Evolutionary conservation across 2,329 filamentous ascomycete species (phyloP).

Genomic region (Graphiopsis chlorocephala): DNA sequence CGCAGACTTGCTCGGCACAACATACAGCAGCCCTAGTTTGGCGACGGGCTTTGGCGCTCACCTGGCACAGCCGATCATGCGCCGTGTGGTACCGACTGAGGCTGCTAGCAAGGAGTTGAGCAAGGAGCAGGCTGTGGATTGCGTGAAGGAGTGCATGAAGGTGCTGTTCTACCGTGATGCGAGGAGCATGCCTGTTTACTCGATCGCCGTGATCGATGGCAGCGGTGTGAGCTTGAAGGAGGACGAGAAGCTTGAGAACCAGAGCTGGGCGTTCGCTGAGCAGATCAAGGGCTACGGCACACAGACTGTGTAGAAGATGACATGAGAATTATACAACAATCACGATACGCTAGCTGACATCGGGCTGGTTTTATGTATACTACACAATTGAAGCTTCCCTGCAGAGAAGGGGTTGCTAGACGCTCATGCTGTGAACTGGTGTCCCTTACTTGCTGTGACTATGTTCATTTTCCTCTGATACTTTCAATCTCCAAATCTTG

Average conservation of each 20-base stretch:
- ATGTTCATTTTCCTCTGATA: background rate
- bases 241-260: constrained; percentile 82
- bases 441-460: background rate
- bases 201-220: constrained; percentile 83
- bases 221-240: constrained; percentile 80
- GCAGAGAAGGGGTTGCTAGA: background rate
- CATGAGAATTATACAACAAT: background rate
- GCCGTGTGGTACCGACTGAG: constrained; percentile 80
- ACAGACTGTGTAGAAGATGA: constrained; percentile 50
- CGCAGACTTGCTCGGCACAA: constrained; percentile 89
- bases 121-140: constrained; percentile 73
- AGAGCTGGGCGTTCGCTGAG: constrained; percentile 98
- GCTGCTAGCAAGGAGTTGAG: constrained; percentile 67
- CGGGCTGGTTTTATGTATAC: constrained; percentile 16
- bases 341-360: constrained; percentile 5
- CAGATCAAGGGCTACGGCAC: constrained; percentile 93
- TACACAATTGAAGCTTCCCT: constrained; percentile 11
- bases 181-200: constrained; percentile 86
- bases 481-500: background rate
- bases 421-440: background rate
- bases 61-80: constrained; percentile 88
- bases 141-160: constrained; percentile 94
- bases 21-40: constrained; percentile 81
- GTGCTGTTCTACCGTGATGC: constrained; percentile 97
- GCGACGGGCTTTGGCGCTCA: constrained; percentile 93